Evolutionary conservation across 106 monocot genomes (phyloP).

Genomic region (Allium cepa): DNA sequence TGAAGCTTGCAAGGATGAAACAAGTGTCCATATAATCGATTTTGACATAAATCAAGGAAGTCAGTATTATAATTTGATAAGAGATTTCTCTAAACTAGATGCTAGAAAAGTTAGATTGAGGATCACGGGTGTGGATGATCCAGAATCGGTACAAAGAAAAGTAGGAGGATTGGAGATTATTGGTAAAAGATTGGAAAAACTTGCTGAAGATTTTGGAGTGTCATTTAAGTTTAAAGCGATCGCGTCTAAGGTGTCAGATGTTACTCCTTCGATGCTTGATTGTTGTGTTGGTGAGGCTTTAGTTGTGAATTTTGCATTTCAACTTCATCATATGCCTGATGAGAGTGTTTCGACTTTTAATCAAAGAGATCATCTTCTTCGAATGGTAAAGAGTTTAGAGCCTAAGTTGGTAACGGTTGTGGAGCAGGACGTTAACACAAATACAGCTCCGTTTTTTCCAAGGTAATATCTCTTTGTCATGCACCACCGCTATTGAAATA

Average conservation of each 20-base stretch:
- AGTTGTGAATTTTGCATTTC: constrained; percentile 93
- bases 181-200: constrained; percentile 70
- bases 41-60: constrained; percentile 96
- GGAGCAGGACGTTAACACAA: constrained; percentile 95
- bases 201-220: constrained; percentile 53
- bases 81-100: constrained; percentile 30
- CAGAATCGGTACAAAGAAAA: constrained; percentile 79
- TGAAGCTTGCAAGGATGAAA: constrained; percentile 69
- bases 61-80: constrained; percentile 80
- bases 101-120: constrained; percentile 43
- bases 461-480: constrained; percentile 27
- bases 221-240: constrained; percentile 73
- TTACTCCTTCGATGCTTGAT: constrained; percentile 64
- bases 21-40: constrained; percentile 84
- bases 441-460: constrained; percentile 90
- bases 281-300: constrained; percentile 63
- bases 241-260: constrained; percentile 50
- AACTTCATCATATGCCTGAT: constrained; percentile 98
- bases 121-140: constrained; percentile 96
- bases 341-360: constrained; percentile 96
- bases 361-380: constrained; percentile 82
- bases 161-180: constrained; percentile 85
- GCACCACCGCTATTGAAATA: too few relatives aligned
- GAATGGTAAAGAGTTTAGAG: constrained; percentile 87
- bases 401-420: constrained; percentile 92